These are phyloP conservation scores for Ceratocystis cubensis DNA, from an alignment of 2,329 filamentous ascomycete species.

Conservation along the genomic window DNA sequence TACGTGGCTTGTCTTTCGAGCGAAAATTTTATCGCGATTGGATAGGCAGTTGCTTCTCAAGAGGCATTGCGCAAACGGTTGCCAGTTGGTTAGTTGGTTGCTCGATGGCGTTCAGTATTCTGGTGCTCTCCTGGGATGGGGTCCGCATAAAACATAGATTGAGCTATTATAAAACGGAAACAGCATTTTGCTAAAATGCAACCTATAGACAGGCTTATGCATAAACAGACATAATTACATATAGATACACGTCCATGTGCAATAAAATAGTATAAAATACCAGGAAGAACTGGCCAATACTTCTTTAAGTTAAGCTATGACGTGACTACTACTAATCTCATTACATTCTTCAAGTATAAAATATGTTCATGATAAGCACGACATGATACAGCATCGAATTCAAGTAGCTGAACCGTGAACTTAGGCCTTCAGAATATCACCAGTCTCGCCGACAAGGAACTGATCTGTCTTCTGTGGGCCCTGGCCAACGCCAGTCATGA, in stretches of 20 bases:
- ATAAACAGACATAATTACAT: background rate
- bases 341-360: background rate
- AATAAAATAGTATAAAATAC: background rate
- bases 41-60: background rate
- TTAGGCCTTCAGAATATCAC: conserved; percentile 26
- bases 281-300: background rate
- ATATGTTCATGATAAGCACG: background rate
- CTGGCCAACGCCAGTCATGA: conserved; percentile 81
- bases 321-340: background rate
- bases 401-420: no score
- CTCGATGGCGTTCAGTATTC: background rate
- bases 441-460: conserved; percentile 58
- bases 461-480: conserved; percentile 72
- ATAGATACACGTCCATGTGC: background rate
- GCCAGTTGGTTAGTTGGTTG: background rate
- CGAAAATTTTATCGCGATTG: background rate
- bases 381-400: background rate
- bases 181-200: conserved; percentile 3
- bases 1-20: no score
- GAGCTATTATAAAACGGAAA: background rate
- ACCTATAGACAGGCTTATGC: background rate
- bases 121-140: background rate
- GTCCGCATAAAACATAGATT: background rate
- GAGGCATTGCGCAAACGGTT: background rate
- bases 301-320: background rate